Percentiles rank a stretch among this genome's conserved stretches.
Conservation (phyloP, 1,284 basidiomycete genomes). For the Trichosporon asahii region DNA sequence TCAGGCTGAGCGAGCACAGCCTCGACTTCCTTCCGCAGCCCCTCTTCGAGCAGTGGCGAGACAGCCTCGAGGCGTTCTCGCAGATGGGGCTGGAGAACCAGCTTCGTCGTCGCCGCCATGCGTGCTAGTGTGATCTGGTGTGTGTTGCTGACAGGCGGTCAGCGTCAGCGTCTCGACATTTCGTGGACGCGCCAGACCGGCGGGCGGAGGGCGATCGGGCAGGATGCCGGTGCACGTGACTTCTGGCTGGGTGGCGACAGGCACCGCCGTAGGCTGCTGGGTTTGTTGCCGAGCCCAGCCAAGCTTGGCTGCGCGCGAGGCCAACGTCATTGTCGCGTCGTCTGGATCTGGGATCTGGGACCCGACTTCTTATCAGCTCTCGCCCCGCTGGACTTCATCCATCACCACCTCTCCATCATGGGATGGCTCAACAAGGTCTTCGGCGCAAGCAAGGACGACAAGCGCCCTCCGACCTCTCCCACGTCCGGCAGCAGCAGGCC, state of each 20-base stretch:
- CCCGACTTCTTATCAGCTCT: not conserved
- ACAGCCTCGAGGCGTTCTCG: constrained; percentile 31
- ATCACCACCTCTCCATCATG: not conserved
- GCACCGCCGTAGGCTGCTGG: too few species aligned
- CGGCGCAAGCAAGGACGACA: not conserved
- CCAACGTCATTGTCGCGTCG: not conserved
- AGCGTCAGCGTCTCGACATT: not conserved
- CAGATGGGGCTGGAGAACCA: constrained; percentile 41
- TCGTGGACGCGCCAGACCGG: not conserved
- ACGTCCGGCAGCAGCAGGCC: not conserved
- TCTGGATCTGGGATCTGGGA: too few species aligned
- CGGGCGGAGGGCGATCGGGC: not conserved
- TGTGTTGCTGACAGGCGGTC: not conserved
- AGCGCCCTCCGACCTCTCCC: not conserved
- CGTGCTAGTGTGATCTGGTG: not conserved
- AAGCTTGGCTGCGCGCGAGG: not conserved
- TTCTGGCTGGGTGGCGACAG: not conserved
- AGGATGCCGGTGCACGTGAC: not conserved
- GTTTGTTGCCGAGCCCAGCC: not conserved
- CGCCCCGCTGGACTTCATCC: not conserved
- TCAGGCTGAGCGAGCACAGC: constrained; percentile 13
- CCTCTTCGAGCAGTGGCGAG: constrained; percentile 4
- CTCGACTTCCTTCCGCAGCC: constrained; percentile 21
- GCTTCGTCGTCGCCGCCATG: constrained; percentile 21
- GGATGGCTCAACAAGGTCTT: constrained; percentile 5